Evolutionary conservation across 371 early-diverging fungal species (phyloP), one percentile per base, ranked within the genome.

Genomic region (Mucor indicus): DNA sequence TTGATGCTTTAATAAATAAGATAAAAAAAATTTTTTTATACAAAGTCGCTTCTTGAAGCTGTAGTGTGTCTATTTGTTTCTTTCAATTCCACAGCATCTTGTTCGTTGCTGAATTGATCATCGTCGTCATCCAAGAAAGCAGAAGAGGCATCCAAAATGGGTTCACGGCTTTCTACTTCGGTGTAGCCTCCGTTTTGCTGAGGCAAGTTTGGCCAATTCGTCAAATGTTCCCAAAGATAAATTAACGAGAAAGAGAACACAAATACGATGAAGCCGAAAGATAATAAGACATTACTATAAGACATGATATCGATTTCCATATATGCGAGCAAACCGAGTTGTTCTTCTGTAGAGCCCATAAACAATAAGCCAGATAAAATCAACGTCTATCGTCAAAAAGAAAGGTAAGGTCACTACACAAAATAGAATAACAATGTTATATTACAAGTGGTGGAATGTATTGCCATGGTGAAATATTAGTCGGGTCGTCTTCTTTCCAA

Each of bases 261-360:
- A 49, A 84, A 83, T 2, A 82, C 57, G 16, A 79, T 57, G 55
- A 85, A 80, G 1, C 79, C 74, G 44, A 84, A 69, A 0, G 85
- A 77, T 19, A 84, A 57, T n/a, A 79, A 51, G 6, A 79, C 57
- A 39, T 83, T 71, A 45, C 71, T 71, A 50, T 81, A 85, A 0
- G 85, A 80, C 31, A 69, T 67, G 24, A 78, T 57, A 44, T 85
- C 85, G 25, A 81, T 60, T 21, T 55, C 70, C 7, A 67, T 59
- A 5, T 42, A 42, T 23, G 40, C 49, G n/a, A 85, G 56, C 23
- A 62, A 60, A 3, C 37, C 42, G 10, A 85, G 60, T 47, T 78
- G 82, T 42, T 85, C 75, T 57, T 75, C 79, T 38, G 81, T 83
- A 20, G 82, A 69, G 11, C 80, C 72, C 85, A 85, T 85, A 46